These are phyloP conservation scores for Phtheirospermum japonicum DNA, from an alignment of 257 asterid species.

Conservation along the genomic window DNA sequence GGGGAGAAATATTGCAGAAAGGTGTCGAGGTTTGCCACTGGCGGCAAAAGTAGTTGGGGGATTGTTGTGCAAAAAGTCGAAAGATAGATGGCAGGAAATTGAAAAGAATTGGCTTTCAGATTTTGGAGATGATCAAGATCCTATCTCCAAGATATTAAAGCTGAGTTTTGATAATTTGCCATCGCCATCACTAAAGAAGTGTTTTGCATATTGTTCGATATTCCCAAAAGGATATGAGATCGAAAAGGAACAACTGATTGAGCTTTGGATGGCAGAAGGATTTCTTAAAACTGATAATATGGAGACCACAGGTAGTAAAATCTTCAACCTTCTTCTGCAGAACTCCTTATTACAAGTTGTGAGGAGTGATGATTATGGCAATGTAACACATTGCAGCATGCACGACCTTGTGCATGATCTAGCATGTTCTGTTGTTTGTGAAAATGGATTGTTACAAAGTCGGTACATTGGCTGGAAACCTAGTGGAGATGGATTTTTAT, in stretches of 20 bases:
- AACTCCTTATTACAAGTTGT: too few relatives aligned
- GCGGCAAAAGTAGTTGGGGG: too few relatives aligned
- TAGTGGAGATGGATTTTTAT: not conserved
- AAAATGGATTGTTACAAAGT: too few relatives aligned
- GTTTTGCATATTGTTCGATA: constrained; percentile 29
- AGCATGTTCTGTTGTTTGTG: constrained; percentile 12
- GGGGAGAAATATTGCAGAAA: too few relatives aligned
- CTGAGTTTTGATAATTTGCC: too few relatives aligned
- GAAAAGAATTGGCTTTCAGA: not conserved
- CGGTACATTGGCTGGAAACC: not conserved
- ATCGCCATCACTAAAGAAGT: too few relatives aligned
- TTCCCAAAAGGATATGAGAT: not conserved
- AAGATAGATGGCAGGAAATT: constrained; percentile 19
- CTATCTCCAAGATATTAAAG: too few relatives aligned
- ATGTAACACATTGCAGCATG: too few relatives aligned
- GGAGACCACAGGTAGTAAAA: not conserved
- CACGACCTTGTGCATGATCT: constrained; percentile 7
- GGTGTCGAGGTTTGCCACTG: too few relatives aligned
- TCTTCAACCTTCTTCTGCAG: too few relatives aligned
- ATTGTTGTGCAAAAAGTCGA: not conserved
- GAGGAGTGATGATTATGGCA: too few relatives aligned
- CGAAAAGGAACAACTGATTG: too few relatives aligned
- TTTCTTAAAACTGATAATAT: not conserved
- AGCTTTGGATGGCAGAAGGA: not conserved
- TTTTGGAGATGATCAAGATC: constrained; percentile 1